Evolutionary conservation across 768 basidiomycete species (phyloP), one percentile per base, ranked within the genome.

Genomic region (Lactarius vividus): DNA sequence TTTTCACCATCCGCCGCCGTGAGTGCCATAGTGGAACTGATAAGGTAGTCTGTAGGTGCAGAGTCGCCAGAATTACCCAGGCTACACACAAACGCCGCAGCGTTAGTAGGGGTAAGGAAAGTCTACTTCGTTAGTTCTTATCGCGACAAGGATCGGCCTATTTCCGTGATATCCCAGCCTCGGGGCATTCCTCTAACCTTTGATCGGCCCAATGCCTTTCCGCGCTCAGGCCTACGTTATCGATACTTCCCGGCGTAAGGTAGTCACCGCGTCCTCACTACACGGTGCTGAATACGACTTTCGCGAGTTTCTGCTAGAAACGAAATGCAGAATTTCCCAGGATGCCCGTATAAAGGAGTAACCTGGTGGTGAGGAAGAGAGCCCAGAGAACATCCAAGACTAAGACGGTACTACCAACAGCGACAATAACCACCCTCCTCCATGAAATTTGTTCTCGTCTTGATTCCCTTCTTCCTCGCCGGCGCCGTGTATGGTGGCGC

Each of bases 401-500:
- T 20, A 13, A 13, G 9, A 16, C 52, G 16, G 29, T 18, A 54
- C 10, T 18, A 59, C 16, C 6, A 35, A 35, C 40, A 31, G 10
- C 18, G 35, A 18, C 31, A 11, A 26, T 49, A 49, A 49, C 46
- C 23, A 49, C 23, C 13, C 15, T 15, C 23, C 23, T 16, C 35
- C 33, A 64, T 64, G 63, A 59, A 55, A 59, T 54, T n/a, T 18
- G n/a, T n/a, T 53, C 39, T 53, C 40, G 9, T 53, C 46, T 4
- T 64, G 10, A 23, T 26, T 39, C 18, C 23, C 2, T 5, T 52
- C 23, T 15, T 23, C 26, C 31, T 59, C 16, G 39, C 39, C 2
- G 10, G n/a, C 57, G 31, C 31, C 29, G 58, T 26, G 8, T 7
- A 46, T 26, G 59, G 29, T n/a, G 11, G 28, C 9, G 31, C n/a